phyloP scores from a whole-genome alignment of 1,284 basidiomycete species.

The Amylostereum chailletii region DNA sequence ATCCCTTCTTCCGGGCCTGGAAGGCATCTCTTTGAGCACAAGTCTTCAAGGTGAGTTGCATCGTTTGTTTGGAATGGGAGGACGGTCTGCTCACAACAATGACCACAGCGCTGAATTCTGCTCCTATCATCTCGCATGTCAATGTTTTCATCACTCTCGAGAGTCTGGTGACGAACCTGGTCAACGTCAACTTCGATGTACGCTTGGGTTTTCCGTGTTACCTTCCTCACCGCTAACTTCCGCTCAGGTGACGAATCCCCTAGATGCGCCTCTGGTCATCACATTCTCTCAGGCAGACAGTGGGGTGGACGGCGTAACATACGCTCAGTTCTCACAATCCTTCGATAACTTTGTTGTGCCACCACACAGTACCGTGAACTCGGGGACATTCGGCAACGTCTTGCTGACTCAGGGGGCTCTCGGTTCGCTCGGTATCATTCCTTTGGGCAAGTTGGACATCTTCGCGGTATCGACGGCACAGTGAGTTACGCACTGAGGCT shows the following conservation, averaged over 20 bases:
- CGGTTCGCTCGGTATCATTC: constrained; percentile 45
- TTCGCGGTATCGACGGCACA: constrained; percentile 37
- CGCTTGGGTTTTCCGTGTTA: constrained; percentile 8
- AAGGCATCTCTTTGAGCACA: constrained; percentile 44
- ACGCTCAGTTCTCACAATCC: constrained; percentile 45
- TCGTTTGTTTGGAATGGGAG: constrained; percentile 16
- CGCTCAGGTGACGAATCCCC: constrained; percentile 43
- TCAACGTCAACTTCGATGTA: constrained; percentile 49
- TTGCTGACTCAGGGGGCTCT: constrained; percentile 47
- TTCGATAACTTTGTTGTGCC: constrained; percentile 51
- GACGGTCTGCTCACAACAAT: constrained; percentile 18
- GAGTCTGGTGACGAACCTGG: constrained; percentile 40
- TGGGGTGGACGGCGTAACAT: constrained; percentile 40
- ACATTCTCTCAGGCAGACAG: constrained; percentile 49
- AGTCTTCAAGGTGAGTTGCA: constrained; percentile 34
- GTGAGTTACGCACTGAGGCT: constrained; percentile 10
- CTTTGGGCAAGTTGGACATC: constrained; percentile 44
- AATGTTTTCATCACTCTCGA: constrained; percentile 42
- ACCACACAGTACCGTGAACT: constrained; percentile 46
- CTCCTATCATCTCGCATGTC: constrained; percentile 33
- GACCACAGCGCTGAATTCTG: constrained; percentile 35
- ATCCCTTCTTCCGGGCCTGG: constrained; percentile 50
- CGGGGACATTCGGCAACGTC: constrained; percentile 46
- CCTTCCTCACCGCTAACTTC: neutral
- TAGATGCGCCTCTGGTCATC: constrained; percentile 46